These are phyloP conservation scores for Coelastrella sp. DNA, from an alignment of 139 green algal genomes.

Conservation along the genomic window DNA sequence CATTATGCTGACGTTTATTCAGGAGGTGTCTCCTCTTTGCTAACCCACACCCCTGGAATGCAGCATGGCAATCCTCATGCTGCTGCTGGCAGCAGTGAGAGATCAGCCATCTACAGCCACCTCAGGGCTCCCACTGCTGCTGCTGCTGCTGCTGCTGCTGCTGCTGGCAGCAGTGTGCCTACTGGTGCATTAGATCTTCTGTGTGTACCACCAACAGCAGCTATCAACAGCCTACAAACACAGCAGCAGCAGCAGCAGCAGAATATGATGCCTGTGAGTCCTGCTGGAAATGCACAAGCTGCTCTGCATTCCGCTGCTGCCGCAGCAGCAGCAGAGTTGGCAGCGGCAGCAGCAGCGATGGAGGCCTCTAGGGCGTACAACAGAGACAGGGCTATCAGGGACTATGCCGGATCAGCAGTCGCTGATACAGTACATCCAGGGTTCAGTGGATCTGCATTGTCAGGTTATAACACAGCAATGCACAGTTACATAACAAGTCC, in stretches of 20 bases:
- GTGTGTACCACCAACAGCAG: not conserved
- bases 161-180: not conserved
- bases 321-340: not conserved
- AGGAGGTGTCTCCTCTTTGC: no score
- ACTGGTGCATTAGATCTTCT: not conserved
- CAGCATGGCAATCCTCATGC: no score
- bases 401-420: not conserved
- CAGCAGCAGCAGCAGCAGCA: slow-evolving; percentile 1
- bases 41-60: no score
- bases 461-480: no score
- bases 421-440: not conserved
- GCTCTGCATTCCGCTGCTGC: no score
- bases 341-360: slow-evolving; percentile 23
- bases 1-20: no score
- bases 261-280: not conserved
- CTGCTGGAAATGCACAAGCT: not conserved
- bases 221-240: not conserved
- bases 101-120: no score
- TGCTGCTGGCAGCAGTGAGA: no score
- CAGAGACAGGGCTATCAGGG: not conserved
- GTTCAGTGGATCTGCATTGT: not conserved
- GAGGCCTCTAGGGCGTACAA: not conserved
- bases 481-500: no score
- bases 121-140: not conserved
- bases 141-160: not conserved